Conservation (phyloP, 2,329 filamentous ascomycete species). For the Neofusicoccum kwambonambiense region DNA sequence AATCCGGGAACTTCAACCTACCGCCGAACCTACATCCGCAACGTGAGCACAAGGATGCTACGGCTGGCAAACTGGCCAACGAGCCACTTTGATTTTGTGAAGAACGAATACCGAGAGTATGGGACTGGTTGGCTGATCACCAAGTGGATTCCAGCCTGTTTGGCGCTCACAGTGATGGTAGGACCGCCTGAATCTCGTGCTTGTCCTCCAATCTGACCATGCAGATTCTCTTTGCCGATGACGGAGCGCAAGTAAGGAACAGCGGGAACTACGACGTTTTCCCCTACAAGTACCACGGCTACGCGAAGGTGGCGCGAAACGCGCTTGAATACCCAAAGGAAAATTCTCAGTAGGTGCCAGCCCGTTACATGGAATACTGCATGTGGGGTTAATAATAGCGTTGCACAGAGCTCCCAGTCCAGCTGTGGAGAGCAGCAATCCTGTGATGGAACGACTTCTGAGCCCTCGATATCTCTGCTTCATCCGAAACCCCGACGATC, state of each 20-base stretch:
- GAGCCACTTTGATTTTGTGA: slow-evolving; percentile 29
- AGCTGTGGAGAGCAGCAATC: slow-evolving; percentile 23
- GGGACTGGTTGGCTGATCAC: slow-evolving; percentile 25
- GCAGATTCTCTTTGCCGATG: slow-evolving; percentile 1
- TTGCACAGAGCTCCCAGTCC: not conserved
- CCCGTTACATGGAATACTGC: too few relatives aligned
- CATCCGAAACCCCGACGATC: slow-evolving; percentile 17
- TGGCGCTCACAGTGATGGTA: slow-evolving; percentile 28
- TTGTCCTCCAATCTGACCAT: not conserved
- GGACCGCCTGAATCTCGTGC: not conserved
- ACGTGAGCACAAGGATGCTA: slow-evolving; percentile 28
- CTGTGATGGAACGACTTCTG: slow-evolving; percentile 28
- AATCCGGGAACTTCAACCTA: slow-evolving; percentile 28
- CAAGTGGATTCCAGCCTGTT: slow-evolving; percentile 31
- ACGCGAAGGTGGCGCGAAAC: slow-evolving; percentile 33
- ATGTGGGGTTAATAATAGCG: too few relatives aligned
- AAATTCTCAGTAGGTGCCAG: not conserved
- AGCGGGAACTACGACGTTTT: slow-evolving; percentile 29
- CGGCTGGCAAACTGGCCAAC: slow-evolving; percentile 34
- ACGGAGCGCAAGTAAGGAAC: slow-evolving; percentile 23
- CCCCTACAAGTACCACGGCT: slow-evolving; percentile 31
- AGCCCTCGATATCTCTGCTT: slow-evolving; percentile 32
- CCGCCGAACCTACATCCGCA: slow-evolving; percentile 31
- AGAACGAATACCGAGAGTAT: not conserved
- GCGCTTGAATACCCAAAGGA: slow-evolving; percentile 22